phyloP scores from a whole-genome alignment of 768 basidiomycete genomes.

The Amanita rimosa region DNA sequence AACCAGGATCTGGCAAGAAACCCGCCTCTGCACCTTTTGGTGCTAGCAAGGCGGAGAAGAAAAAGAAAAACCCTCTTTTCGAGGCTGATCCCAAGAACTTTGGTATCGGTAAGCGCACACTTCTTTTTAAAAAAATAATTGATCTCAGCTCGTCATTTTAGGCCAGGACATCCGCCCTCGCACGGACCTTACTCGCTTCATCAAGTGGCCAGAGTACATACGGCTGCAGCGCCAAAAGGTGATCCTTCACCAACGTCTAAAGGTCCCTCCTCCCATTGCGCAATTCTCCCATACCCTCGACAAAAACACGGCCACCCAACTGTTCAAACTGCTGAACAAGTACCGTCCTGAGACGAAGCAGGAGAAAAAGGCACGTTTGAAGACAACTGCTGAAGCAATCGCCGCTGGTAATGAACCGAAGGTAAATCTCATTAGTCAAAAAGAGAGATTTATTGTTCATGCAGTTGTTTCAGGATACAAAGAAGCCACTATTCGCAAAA shows the following conservation, averaged over 20 bases:
- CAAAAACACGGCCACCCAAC: slow-evolving; percentile 97
- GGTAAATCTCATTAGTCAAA: slow-evolving; percentile 15
- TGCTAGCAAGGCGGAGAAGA: slow-evolving; percentile 63
- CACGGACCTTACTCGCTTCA: slow-evolving; percentile 90
- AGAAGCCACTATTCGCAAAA: slow-evolving; percentile 94
- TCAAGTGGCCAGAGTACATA: slow-evolving; percentile 99
- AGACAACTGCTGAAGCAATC: slow-evolving; percentile 61
- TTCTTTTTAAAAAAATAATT: neutral
- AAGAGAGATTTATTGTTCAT: neutral
- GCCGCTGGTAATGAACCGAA: slow-evolving; percentile 67
- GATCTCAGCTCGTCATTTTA: slow-evolving; percentile 16
- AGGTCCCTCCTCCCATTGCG: slow-evolving; percentile 96
- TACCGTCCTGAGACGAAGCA: slow-evolving; percentile 90
- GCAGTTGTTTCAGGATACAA: slow-evolving; percentile 44
- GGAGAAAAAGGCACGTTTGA: slow-evolving; percentile 94
- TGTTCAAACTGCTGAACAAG: slow-evolving; percentile 98
- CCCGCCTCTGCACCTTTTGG: slow-evolving; percentile 79
- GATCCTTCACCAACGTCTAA: slow-evolving; percentile 93
- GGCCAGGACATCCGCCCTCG: slow-evolving; percentile 90
- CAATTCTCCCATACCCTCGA: slow-evolving; percentile 97
- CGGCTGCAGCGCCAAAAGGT: slow-evolving; percentile 98
- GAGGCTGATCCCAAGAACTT: slow-evolving; percentile 88
- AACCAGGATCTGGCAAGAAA: slow-evolving; percentile 67
- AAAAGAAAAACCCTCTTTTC: slow-evolving; percentile 92
- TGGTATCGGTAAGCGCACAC: slow-evolving; percentile 66